Base-by-base conservation (phyloP, 108 stramenopile genomes). In the Cylindrotheca closterium region DNA sequence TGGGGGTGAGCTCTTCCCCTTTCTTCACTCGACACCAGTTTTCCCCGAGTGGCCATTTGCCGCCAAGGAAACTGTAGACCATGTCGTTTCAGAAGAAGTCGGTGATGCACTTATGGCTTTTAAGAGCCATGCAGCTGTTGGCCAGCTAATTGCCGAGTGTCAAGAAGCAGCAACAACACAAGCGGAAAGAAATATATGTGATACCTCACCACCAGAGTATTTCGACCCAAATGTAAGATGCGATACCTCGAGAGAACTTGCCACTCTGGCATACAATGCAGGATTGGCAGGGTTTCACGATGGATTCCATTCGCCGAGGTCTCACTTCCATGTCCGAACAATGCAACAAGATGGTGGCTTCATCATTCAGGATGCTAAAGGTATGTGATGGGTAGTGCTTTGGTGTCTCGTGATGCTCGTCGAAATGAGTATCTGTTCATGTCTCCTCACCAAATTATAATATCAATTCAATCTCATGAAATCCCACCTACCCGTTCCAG, bases 31-130 rank as follows among this genome's bases (percentile, higher is more conserved):
- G 30, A 78, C 77, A 0, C 47, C 51, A 8, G 15, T 78, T 7
- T 73, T 55, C 49, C 61, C 77, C 18, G 77, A 78, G 55, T 78
- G 77, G 77, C 67, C 60, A 48, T 12, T 78, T 28, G 66, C 77
- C 15, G 63, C 58, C 22, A 47, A 66, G 17, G 10, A n/a, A 1
- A 49, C 67, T 57, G 77, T 78, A 2, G 32, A 22, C 27, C 21
- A 33, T 21, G 67, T 67, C 28, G 68, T 78, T 4, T 21, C 51
- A 3, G 33, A 64, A 47, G 72, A 30, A 10, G 71, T 78, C 3
- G 67, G 69, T 47, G n/a, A 30, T 17, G 72, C 72, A 4, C 21
- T 78, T 22, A 19, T 62, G 12, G 54, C 47, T 12, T 31, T 73
- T 10, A 31, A 22, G 4, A 51, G 54, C n/a, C 55, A 70, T 59